Percentiles rank a stretch among this genome's conserved stretches.
Conservation (phyloP, 768 basidiomycete genomes). For the Podaxis rugospora region DNA sequence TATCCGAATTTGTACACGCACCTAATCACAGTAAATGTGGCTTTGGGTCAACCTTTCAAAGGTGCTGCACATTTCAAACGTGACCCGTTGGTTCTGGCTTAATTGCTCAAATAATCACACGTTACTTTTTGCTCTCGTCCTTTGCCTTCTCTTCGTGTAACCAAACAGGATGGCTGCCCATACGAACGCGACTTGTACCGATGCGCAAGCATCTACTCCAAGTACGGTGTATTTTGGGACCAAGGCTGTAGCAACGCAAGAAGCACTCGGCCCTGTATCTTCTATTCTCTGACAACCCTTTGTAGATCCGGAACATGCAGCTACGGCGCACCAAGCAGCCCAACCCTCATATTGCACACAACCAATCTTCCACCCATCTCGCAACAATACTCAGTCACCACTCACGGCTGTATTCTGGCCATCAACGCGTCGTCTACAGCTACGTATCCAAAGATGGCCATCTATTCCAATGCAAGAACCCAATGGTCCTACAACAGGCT, state of each 20-base stretch:
- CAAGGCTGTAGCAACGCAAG: conserved; percentile 33
- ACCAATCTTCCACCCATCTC: conserved; percentile 45
- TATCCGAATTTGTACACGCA: too few relatives aligned
- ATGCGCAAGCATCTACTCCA: neutral
- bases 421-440: conserved; percentile 15
- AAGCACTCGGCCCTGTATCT: neutral
- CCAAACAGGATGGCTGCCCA: neutral
- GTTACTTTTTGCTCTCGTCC: neutral
- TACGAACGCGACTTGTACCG: neutral
- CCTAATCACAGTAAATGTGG: too few relatives aligned
- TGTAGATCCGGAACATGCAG: conserved; percentile 47
- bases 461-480: conserved; percentile 49
- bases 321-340: conserved; percentile 29
- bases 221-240: neutral
- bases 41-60: too few relatives aligned
- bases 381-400: conserved; percentile 1
- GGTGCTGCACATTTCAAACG: too few relatives aligned
- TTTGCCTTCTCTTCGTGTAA: neutral
- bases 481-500: conserved; percentile 44
- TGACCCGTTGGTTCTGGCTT: neutral
- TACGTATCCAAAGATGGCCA: conserved; percentile 58
- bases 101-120: neutral
- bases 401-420: neutral
- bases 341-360: conserved; percentile 51
- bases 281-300: neutral